Evolutionary conservation across 78 protist species (phyloP).

Genomic region (Dictyostelium firmibasis): DNA sequence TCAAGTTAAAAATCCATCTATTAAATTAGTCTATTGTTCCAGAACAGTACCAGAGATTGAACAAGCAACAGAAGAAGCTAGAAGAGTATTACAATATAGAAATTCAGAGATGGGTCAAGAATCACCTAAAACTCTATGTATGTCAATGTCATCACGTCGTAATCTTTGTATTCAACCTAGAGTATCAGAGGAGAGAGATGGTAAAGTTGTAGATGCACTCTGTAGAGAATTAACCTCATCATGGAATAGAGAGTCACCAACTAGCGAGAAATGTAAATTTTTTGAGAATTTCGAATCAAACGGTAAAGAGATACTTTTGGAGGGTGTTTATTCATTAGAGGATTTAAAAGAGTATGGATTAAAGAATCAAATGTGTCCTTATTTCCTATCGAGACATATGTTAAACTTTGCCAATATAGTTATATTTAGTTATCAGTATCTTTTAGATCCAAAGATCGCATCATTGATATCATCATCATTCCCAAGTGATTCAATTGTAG

Average conservation of each 20-base stretch:
- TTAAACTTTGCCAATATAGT: slow-evolving; percentile 92
- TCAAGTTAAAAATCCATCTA: slow-evolving; percentile 77
- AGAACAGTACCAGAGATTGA: slow-evolving; percentile 98
- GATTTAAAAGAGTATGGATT: slow-evolving; percentile 89
- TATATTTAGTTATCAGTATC: slow-evolving; percentile 95
- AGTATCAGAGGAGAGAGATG: slow-evolving; percentile 71
- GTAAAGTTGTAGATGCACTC: slow-evolving; percentile 75
- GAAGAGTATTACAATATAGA: slow-evolving; percentile 68
- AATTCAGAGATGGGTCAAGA: slow-evolving; percentile 53
- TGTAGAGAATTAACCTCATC: slow-evolving; percentile 88
- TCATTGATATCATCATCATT: slow-evolving; percentile 75
- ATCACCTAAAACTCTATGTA: slow-evolving; percentile 70
- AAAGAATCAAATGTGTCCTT: slow-evolving; percentile 91
- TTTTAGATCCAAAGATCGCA: slow-evolving; percentile 97
- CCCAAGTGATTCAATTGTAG: slow-evolving; percentile 88
- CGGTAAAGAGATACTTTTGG: slow-evolving; percentile 41
- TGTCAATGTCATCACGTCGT: slow-evolving; percentile 91
- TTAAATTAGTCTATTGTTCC: slow-evolving; percentile 94
- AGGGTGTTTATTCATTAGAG: slow-evolving; percentile 94
- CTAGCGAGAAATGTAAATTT: slow-evolving; percentile 62
- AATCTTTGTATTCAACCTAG: slow-evolving; percentile 93
- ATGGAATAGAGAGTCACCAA: slow-evolving; percentile 81
- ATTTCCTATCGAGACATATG: slow-evolving; percentile 89
- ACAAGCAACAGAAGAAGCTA: slow-evolving; percentile 90
- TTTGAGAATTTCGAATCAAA: slow-evolving; percentile 72